These are phyloP conservation scores for Aspergillus sp. DNA, from an alignment of 2,329 filamentous ascomycete genomes.

Conservation along the genomic window DNA sequence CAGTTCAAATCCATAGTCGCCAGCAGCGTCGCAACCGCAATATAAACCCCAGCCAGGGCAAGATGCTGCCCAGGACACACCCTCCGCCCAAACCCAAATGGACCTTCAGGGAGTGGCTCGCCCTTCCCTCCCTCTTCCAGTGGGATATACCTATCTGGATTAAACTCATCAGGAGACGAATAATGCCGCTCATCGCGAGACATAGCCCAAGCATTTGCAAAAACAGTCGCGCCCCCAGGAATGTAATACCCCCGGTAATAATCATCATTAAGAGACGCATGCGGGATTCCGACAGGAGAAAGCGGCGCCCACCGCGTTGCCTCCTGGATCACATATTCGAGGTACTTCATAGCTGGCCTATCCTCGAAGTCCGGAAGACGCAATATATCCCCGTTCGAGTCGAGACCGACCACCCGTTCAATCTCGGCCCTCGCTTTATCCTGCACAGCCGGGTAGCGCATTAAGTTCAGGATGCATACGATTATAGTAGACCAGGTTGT, in stretches of 20 bases:
- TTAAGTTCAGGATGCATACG: constrained; percentile 4
- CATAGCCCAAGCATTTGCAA: constrained; percentile 37
- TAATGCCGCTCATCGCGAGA: constrained; percentile 31
- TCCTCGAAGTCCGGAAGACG: constrained; percentile 39
- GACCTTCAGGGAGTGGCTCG: constrained; percentile 1
- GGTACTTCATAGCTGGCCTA: constrained; percentile 31
- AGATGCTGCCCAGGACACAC: constrained; percentile 41
- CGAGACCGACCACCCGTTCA: constrained; percentile 22
- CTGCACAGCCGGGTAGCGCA: background rate
- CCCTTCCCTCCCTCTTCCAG: background rate
- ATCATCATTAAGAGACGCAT: constrained; percentile 25
- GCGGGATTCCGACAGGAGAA: constrained; percentile 30
- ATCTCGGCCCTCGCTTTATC: background rate
- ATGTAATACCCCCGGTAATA: constrained; percentile 25
- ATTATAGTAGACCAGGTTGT: constrained; percentile 12
- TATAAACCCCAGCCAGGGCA: constrained; percentile 41
- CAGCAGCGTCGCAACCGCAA: constrained; percentile 18
- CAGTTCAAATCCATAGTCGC: constrained; percentile 1
- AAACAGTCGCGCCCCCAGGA: constrained; percentile 35
- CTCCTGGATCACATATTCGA: constrained; percentile 38
- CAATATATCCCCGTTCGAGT: constrained; percentile 32
- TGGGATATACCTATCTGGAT: constrained; percentile 4
- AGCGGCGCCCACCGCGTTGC: constrained; percentile 35
- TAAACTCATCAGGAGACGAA: background rate
- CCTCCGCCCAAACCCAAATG: constrained; percentile 10